phyloP scores from a whole-genome alignment of 495 filamentous ascomycete genomes.

The Neurospora sp. region DNA sequence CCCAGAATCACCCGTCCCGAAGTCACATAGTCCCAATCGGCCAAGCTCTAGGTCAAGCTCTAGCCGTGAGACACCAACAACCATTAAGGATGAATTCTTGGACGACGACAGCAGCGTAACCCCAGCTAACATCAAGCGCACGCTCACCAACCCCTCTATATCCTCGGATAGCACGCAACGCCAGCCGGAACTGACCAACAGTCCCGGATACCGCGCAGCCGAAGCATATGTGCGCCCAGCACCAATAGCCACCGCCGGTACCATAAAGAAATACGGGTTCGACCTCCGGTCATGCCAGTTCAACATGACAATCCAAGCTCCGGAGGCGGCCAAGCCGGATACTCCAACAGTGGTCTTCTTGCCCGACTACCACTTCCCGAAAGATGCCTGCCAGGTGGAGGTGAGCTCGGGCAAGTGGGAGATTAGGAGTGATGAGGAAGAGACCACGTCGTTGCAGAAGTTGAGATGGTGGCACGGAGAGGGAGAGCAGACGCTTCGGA shows the following conservation, averaged over 20 bases:
- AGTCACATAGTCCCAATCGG: conserved; percentile 24
- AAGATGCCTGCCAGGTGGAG: conserved; percentile 52
- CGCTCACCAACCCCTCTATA: conserved; percentile 62
- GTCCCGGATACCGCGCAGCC: conserved; percentile 73
- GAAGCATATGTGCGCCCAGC: conserved; percentile 86
- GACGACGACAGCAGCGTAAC: conserved; percentile 47
- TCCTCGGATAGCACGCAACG: conserved; percentile 43
- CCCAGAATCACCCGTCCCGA: conserved; percentile 38
- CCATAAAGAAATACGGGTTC: conserved; percentile 58
- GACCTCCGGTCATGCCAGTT: conserved; percentile 70
- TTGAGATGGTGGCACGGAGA: conserved; percentile 85
- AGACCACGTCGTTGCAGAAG: conserved; percentile 56
- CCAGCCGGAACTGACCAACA: conserved; percentile 41
- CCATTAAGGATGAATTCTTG: conserved; percentile 6
- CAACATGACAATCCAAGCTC: conserved; percentile 50
- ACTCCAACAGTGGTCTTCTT: conserved; percentile 76
- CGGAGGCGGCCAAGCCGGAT: conserved; percentile 40
- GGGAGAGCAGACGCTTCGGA: conserved; percentile 69
- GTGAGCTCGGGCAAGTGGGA: conserved; percentile 85
- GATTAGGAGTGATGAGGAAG: conserved; percentile 59
- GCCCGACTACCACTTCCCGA: conserved; percentile 89
- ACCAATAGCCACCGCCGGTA: conserved; percentile 64
- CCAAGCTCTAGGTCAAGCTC: conserved; percentile 17
- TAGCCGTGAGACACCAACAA: neutral
- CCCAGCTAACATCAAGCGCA: conserved; percentile 61